Evolutionary conservation across 495 filamentous ascomycete genomes (phyloP), one percentile per base, ranked within the genome.

Genomic region (Trichoderma erinaceum): DNA sequence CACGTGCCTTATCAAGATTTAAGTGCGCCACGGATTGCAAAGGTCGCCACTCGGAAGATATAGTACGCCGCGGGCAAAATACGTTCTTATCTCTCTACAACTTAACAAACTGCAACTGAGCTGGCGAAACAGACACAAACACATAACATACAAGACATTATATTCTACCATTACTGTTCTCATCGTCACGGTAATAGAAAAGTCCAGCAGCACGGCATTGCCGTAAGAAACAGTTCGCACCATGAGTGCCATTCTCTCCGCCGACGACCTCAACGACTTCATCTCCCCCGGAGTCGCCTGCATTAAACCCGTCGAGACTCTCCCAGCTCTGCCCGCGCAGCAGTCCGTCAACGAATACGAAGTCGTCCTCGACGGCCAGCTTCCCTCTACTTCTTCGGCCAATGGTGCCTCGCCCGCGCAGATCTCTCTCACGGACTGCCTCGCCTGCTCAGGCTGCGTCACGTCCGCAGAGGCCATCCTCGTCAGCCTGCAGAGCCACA

Each of bases 181-280:
- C 27, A 35, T 7, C 18, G n/a, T 35, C 61, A 8, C 23, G 16
- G 16, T 29, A 63, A 23, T 29, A 63, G 10, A 15, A 25, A 63
- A 27, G 29, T 23, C 29, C 4, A 27, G 58, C 16, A 32, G 35
- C 29, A 44, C 63, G 63, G 63, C 35, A 44, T 43, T 43, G 35
- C 41, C 48, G 50, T 35, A 23, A 41, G n/a, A n/a, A 16, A 29
- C 44, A 38, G 35, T 38, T 38, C 41, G 48, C 74, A 83, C 75
- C 68, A 98, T 98, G 94, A 94, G 90, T 70, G 95, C 95, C 35
- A 98, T 99, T 70, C 88, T 99, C 68, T 97, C 93, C 65, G 91
- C 90, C 69, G 93, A 98, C 79, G 92, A 97, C 77, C 83, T 99
- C 69, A 99, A 99, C 81, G 95, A 99, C 82, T 99, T 99, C 81